Evolutionary conservation across 129 eudicot species (phyloP).

Genomic region (Deinandra increscens): DNA sequence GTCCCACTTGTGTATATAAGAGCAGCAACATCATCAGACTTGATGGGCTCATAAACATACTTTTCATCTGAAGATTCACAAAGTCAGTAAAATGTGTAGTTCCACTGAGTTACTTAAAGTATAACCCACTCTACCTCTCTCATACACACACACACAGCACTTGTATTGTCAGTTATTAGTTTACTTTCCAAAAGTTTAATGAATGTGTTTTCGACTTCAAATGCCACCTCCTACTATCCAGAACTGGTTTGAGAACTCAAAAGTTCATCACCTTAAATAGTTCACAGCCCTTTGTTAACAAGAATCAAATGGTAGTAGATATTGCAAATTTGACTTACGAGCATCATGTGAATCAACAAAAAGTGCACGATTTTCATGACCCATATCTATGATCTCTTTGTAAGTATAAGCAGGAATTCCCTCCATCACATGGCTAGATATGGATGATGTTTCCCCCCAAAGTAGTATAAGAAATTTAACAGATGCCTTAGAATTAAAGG

Average conservation of each 20-base stretch:
- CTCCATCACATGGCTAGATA: constrained; percentile 36
- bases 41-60: constrained; percentile 67
- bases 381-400: constrained; percentile 68
- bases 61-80: constrained; percentile 49
- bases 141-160: constrained; percentile 1
- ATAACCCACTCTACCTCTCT: background rate
- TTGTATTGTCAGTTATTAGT: background rate
- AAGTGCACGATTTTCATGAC: constrained; percentile 52
- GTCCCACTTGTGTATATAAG: constrained; percentile 93
- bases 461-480: constrained; percentile 65
- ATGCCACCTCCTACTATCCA: background rate
- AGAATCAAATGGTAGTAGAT: constrained; percentile 15
- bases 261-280: background rate
- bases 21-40: constrained; percentile 79
- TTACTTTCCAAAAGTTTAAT: background rate
- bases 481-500: constrained; percentile 51
- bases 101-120: background rate
- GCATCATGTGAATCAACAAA: constrained; percentile 72
- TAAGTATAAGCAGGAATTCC: constrained; percentile 62
- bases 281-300: background rate
- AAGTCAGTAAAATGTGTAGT: constrained; percentile 9
- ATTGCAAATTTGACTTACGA: constrained; percentile 54
- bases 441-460: constrained; percentile 83
- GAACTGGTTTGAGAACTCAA: background rate
- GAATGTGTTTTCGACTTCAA: constrained; percentile 1